Base-by-base conservation (phyloP, 352 stramenopile species). In the Globisporangium nagaii region DNA sequence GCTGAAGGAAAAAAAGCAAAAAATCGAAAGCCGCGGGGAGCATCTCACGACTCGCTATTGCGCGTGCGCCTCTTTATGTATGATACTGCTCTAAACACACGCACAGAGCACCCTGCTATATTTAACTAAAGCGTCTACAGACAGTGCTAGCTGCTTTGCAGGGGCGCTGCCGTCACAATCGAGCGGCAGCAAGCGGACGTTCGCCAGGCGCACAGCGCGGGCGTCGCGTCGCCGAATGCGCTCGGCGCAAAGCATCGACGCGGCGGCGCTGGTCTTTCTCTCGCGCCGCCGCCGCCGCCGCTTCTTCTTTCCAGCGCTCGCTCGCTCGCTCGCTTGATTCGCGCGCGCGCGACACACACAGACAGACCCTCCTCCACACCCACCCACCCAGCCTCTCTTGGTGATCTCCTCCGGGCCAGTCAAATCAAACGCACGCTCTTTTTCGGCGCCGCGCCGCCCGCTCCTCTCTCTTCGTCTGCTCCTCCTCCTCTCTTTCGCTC, bases 361-460 rank as follows among this genome's bases (percentile, higher is more conserved):
- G n/a, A n/a, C n/a, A n/a, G n/a, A n/a, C n/a, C n/a, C n/a, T n/a
- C n/a, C n/a, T n/a, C n/a, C n/a, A n/a, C n/a, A n/a, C n/a, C n/a
- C n/a, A n/a, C n/a, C n/a, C 40, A 22, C 39, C 39, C 40, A 4
- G 22, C 42, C 43, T 49, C 43, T 49, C 43, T 49, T 49, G 43
- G 27, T 36, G 43, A 49, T 36, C 43, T 48, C 30, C 25, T 27
- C 43, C 24, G 25, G 15, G 43, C 43, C 43, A 49, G 43, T 49
- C 43, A 49, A 48, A 28, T 12, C 19, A 36, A n/a, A n/a, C n/a
- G n/a, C n/a, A n/a, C n/a, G n/a, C n/a, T n/a, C n/a, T n/a, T n/a
- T n/a, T n/a, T n/a, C n/a, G n/a, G n/a, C n/a, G n/a, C n/a, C n/a
- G n/a, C n/a, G n/a, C n/a, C n/a, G n/a, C n/a, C n/a, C n/a, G 19